Percentiles rank a stretch among this genome's conserved stretches.
Evolutionary conservation across 768 basidiomycete genomes (phyloP).

Genomic region (Mycena crocata): DNA sequence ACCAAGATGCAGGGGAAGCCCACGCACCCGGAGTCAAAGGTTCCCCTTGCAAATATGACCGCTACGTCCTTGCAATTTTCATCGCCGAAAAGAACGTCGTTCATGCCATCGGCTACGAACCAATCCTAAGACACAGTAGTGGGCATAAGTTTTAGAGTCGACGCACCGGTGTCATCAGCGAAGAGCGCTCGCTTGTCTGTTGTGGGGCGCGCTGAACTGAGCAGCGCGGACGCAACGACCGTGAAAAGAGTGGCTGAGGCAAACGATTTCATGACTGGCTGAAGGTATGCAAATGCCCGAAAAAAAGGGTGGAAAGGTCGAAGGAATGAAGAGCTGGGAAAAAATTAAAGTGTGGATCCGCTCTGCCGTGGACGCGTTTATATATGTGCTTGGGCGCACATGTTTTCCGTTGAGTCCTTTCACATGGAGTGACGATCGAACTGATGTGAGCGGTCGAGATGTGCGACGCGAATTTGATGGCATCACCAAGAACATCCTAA

Average conservation of each 20-base stretch:
- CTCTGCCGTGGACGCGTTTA: too few relatives aligned
- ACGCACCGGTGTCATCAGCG: constrained; percentile 8
- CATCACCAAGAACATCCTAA: too few relatives aligned
- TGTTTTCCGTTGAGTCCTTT: too few relatives aligned
- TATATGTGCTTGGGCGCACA: too few relatives aligned
- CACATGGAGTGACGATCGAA: too few relatives aligned
- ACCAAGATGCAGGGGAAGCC: neutral
- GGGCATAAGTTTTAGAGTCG: too few relatives aligned
- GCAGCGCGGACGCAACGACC: constrained; percentile 15
- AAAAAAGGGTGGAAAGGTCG: neutral
- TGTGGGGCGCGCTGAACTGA: constrained; percentile 16
- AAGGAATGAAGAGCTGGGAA: neutral
- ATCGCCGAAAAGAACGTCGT: constrained; percentile 12
- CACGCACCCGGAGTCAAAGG: constrained; percentile 34
- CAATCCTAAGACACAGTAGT: neutral
- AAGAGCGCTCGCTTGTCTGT: neutral
- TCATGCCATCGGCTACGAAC: constrained; percentile 24
- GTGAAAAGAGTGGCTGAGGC: constrained; percentile 4
- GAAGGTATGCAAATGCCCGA: neutral
- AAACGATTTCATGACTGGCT: neutral
- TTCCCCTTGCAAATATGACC: constrained; percentile 34
- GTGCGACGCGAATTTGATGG: too few relatives aligned
- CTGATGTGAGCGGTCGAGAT: too few relatives aligned
- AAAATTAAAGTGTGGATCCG: too few relatives aligned
- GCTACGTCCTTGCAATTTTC: constrained; percentile 27